Evolutionary conservation across 176 grass and related monocot genomes (phyloP), one percentile per base, ranked within the genome.

Genomic region (Triticum monococcum): DNA sequence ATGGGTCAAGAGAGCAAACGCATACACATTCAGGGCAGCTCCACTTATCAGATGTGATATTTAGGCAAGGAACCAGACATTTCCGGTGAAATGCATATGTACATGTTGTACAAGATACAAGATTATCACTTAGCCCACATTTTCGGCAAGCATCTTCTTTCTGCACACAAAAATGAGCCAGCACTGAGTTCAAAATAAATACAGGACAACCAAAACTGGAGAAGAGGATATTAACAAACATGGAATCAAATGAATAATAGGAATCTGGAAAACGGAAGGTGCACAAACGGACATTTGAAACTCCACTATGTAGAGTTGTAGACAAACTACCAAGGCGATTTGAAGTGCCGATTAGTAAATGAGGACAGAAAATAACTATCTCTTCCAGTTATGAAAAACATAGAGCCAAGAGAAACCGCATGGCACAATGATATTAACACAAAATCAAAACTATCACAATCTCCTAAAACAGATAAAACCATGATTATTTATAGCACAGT

Each of bases 11-110:
- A 88, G 26, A 62, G 40, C 0, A 82, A 89, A 56, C 13, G 46
- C 92, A 87, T 99, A 99, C 97, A 87, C 97, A 99, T 87, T 97
- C 90, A 41, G 97, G 89, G 85, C 97, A 99, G 85, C 91, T 99
- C 97, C 97, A 95, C 81, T 79, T 93, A 60, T 99, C 92, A 69
- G 86, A 68, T 75, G 80, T 66, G 70, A 86, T 84, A 84, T 91
- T 99, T 54, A 92, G 89, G 72, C 88, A 46, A 71, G 97, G 97
- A 63, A 79, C 83, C 87, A 99, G 76, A 68, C 97, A 99, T 86
- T 96, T 96, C 82, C 79, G 80, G 64, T 99, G 97, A 92, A 96
- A 99, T 68, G 75, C 74, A 82, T 99, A 99, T 2, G 94, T 94
- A 82, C 97, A 99, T 17, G 97, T 99, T 64, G 88, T 84, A 95